Conservation (phyloP, 352 stramenopile species). For the Pythium plurisporium region DNA sequence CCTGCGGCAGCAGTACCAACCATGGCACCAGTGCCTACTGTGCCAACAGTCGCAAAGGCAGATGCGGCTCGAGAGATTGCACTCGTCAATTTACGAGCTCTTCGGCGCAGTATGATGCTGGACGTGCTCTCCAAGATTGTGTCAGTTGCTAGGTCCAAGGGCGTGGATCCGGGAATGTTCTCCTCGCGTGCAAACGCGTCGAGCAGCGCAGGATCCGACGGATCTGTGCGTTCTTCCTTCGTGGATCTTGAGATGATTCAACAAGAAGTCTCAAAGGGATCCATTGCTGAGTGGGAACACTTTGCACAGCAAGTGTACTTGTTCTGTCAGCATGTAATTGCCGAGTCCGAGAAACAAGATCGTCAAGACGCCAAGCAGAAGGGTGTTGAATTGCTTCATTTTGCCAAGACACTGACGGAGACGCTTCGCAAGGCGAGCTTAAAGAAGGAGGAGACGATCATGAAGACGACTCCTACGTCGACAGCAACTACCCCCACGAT, state of each 20-base stretch:
- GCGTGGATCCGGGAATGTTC: constrained; percentile 57
- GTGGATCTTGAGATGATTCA: constrained; percentile 58
- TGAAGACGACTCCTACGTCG: constrained; percentile 33
- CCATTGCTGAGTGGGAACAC: constrained; percentile 54
- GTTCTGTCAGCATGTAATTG: constrained; percentile 73
- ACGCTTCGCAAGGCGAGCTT: constrained; percentile 64
- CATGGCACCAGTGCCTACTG: not conserved
- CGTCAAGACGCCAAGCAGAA: constrained; percentile 62
- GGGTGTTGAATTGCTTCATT: constrained; percentile 68
- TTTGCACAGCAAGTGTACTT: constrained; percentile 69
- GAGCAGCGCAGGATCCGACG: not conserved
- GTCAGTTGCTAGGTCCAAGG: constrained; percentile 71
- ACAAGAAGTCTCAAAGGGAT: constrained; percentile 27
- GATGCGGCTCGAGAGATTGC: constrained; percentile 34
- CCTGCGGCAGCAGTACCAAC: too few species aligned
- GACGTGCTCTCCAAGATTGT: constrained; percentile 80
- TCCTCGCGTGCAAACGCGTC: constrained; percentile 15
- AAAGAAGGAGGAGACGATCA: constrained; percentile 55
- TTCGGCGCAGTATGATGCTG: constrained; percentile 70
- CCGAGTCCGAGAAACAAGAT: constrained; percentile 43
- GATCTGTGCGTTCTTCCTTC: constrained; percentile 14
- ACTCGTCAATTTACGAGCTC: constrained; percentile 36
- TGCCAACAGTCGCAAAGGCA: constrained; percentile 2
- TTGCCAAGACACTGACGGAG: constrained; percentile 66
- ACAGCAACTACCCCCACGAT: not conserved